Base-by-base conservation (phyloP, 2,329 filamentous ascomycete species). In the Claviceps pazoutovae region DNA sequence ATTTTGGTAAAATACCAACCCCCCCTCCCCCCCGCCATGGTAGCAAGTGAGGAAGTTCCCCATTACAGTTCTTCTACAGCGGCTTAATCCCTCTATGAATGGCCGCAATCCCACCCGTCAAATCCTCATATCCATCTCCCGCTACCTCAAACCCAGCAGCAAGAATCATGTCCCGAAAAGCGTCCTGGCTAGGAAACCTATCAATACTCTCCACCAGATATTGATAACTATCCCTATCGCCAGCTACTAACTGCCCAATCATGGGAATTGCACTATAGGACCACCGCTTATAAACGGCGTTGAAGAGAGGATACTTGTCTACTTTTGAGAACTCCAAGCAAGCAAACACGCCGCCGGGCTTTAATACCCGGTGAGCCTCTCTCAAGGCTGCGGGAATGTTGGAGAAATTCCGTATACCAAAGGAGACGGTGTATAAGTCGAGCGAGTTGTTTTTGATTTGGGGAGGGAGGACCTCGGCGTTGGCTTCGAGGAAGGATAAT, bases 201-300 rank as follows among this genome's bases (percentile, higher is more conserved):
- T 96, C 90, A 67, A 98, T 98, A 68, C 90, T 96, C 75, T 98
- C 93, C 9, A 98, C 93, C 9, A 98, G 75, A 69, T 98, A 98
- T 74, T 98, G 93, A 68, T 98, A 98, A 66, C 88, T 95, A 63
- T 94, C 91, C 52, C 91, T 76, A 66, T 98, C 94, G 6, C 88
- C 88, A 1, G 93, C 91, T 16, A 98, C 90, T 55, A 98, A 65
- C 71, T 98, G 91, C 2, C 93, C 94, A 62, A 98, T 96, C 59
- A 98, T 68, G 0, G 93, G 93, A 57, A 98, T 98, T 13, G 88
- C 89, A 54, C 82, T 78, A 67, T 98, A 98, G 55, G 88, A 95
- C 90, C 94, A 98, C 54, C 86, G 79, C 75, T 95, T 95, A 71
- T 98, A 98, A 1, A 91, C 68, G 17, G 82, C 80, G 68, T 97